Percentiles rank a stretch among this genome's conserved stretches.
Evolutionary conservation across 805 yeast species (phyloP).

Genomic region (Yarrowia sp.): DNA sequence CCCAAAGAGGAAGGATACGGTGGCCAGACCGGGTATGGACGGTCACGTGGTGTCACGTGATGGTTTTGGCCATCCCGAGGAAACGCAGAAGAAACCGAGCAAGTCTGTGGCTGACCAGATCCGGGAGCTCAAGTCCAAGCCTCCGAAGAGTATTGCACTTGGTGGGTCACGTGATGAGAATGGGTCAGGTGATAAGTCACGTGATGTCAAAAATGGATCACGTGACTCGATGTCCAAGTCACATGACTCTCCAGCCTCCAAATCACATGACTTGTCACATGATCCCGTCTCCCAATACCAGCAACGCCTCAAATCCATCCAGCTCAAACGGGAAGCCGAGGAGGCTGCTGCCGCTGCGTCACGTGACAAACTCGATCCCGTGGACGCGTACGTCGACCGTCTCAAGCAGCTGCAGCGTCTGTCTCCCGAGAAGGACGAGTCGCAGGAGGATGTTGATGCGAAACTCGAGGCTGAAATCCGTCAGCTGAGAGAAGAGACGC

Average conservation of each 20-base stretch:
- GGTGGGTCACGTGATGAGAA: not conserved
- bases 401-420: constrained; percentile 1
- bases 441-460: not conserved
- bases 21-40: not conserved
- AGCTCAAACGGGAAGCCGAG: not conserved
- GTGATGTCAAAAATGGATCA: no score
- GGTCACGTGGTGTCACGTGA: not conserved
- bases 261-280: no score
- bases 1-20: not conserved
- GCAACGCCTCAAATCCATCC: no score
- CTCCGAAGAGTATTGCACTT: no score
- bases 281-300: no score
- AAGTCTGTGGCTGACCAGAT: no score
- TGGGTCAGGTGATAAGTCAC: no score
- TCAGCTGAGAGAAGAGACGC: not conserved
- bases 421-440: not conserved
- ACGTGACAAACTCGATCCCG: constrained; percentile 4
- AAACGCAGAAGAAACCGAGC: no score
- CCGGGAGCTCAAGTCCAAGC: no score
- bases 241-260: no score
- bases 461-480: no score
- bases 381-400: constrained; percentile 1
- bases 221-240: no score
- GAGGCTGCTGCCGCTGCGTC: not conserved
- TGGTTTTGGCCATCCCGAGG: not conserved